Conservation (phyloP, 148 eudicot genomes). For the Rhododendron kiyosumense region DNA sequence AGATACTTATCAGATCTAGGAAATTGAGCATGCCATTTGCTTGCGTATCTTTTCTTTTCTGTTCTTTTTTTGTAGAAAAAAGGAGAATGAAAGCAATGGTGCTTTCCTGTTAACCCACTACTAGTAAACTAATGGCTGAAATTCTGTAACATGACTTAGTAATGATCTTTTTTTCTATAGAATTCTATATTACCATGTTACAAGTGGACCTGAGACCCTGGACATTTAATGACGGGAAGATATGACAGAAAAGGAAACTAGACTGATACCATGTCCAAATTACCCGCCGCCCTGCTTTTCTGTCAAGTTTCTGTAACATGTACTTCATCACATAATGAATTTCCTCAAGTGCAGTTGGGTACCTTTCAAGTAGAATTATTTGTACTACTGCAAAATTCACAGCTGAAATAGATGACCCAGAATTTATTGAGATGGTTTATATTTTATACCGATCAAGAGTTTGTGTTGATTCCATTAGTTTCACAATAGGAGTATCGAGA, state of each 20-base stretch:
- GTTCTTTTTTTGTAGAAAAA: too few species aligned
- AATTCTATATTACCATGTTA: too few species aligned
- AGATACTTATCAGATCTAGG: too few species aligned
- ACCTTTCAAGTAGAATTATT: neutral
- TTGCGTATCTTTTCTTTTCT: too few species aligned
- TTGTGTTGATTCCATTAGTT: slow-evolving; percentile 8
- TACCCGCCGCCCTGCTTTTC: too few species aligned
- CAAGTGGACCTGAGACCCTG: too few species aligned
- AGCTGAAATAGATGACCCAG: neutral
- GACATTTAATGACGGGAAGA: neutral
- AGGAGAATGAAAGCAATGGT: too few species aligned
- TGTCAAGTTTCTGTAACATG: neutral
- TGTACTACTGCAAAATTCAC: neutral
- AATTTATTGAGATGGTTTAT: neutral
- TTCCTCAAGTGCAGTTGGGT: neutral
- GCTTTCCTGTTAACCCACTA: too few species aligned
- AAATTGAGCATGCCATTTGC: too few species aligned
- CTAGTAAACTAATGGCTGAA: too few species aligned
- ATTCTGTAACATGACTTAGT: too few species aligned
- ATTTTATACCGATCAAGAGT: slow-evolving; percentile 7
- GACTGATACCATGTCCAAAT: neutral
- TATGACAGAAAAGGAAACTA: neutral
- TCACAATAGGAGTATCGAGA: slow-evolving; percentile 60
- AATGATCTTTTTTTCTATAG: too few species aligned
- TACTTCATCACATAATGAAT: neutral